Percentiles rank a stretch among this genome's conserved stretches.
Conservation (phyloP, 75 land plant genomes). For the Selaginella moellendorffii region DNA sequence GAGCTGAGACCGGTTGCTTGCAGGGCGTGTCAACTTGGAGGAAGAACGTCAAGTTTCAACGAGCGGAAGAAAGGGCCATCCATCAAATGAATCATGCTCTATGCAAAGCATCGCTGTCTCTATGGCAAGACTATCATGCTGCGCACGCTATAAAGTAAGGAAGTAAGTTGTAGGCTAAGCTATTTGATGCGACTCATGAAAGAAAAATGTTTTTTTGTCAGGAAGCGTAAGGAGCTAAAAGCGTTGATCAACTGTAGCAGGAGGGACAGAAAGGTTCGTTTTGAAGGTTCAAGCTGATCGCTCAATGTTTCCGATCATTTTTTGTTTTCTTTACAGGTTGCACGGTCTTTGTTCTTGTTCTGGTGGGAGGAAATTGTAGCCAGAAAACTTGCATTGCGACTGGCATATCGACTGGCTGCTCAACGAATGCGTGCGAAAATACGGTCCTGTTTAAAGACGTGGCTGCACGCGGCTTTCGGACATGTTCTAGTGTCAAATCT, state of each 20-base stretch:
- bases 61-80: slow-evolving; percentile 6
- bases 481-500: background rate
- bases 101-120: background rate
- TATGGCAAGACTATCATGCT: background rate
- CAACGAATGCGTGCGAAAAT: background rate
- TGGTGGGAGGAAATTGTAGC: background rate
- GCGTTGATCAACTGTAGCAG: background rate
- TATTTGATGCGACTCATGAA: background rate
- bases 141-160: background rate
- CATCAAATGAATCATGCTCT: background rate
- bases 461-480: background rate
- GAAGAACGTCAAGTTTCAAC: background rate
- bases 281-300: too few relatives aligned
- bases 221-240: slow-evolving; percentile 3
- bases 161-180: background rate
- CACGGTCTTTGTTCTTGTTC: background rate
- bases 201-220: background rate
- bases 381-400: background rate
- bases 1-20: background rate
- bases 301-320: too few relatives aligned
- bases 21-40: background rate
- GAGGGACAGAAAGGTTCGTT: background rate
- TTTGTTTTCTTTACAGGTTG: background rate
- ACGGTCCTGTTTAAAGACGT: background rate
- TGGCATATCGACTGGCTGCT: background rate